phyloP scores from a whole-genome alignment of 495 filamentous ascomycete genomes.

The Podospora pseudoanserina region DNA sequence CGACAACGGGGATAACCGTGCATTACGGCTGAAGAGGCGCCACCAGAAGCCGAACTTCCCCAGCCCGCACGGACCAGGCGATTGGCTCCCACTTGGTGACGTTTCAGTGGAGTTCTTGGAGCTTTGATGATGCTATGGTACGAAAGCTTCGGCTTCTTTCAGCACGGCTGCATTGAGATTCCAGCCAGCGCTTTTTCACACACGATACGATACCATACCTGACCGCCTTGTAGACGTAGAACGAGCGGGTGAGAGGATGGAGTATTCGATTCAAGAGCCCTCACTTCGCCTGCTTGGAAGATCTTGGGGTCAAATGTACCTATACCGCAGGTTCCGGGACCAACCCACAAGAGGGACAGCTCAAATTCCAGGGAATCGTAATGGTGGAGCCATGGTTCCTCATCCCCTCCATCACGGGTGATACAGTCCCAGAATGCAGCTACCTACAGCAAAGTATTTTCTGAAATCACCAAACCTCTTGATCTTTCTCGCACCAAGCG shows the following conservation, averaged over 20 bases:
- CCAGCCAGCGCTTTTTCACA: not conserved
- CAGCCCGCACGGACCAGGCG: not conserved
- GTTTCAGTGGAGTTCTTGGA: not conserved
- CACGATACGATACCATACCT: not conserved
- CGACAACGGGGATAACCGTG: not conserved
- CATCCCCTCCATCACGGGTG: not conserved
- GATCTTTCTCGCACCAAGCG: too few relatives aligned
- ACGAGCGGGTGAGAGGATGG: not conserved
- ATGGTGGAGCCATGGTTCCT: not conserved
- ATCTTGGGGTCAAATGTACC: too few relatives aligned
- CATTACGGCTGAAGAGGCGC: not conserved
- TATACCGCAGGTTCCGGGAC: not conserved
- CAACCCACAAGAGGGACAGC: not conserved
- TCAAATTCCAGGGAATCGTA: not conserved
- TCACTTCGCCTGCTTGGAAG: too few relatives aligned
- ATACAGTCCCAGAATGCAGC: not conserved
- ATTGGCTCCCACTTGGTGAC: constrained; percentile 3
- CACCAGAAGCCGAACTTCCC: constrained; percentile 2
- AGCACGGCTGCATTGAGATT: not conserved
- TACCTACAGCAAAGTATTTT: too few relatives aligned
- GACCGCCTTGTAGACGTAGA: not conserved
- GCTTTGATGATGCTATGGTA: constrained; percentile 2
- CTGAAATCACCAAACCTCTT: too few relatives aligned
- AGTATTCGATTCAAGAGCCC: too few relatives aligned
- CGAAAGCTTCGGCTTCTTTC: constrained; percentile 2